Percentiles rank a stretch among this genome's conserved stretches.
phyloP scores from a whole-genome alignment of 148 eudicot species.

The Talinum fruticosum region DNA sequence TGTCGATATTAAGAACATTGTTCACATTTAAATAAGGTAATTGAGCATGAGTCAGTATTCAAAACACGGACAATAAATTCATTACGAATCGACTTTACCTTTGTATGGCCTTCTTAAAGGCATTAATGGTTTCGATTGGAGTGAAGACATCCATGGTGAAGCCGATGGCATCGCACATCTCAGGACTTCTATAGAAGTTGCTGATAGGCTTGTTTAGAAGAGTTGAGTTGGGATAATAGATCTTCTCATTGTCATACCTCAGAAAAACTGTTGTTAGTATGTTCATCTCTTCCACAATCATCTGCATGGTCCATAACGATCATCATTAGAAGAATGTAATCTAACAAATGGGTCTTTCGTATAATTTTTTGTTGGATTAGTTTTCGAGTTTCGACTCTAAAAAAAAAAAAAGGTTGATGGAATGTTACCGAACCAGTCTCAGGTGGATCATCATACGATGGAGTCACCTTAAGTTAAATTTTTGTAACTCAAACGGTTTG shows the following conservation, averaged over 20 bases:
- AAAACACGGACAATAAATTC: background rate
- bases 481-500: no score
- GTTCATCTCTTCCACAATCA: slow-evolving; percentile 79
- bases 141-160: slow-evolving; percentile 55
- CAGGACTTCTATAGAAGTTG: slow-evolving; percentile 71
- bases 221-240: slow-evolving; percentile 62
- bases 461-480: no score
- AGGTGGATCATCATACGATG: no score
- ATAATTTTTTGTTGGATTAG: no score
- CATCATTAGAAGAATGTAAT: no score
- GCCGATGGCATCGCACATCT: slow-evolving; percentile 51
- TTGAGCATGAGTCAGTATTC: background rate
- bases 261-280: slow-evolving; percentile 62
- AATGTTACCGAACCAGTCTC: no score
- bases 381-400: no score
- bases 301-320: slow-evolving; percentile 26
- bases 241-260: slow-evolving; percentile 69
- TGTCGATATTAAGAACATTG: no score
- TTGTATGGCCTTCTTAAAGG: slow-evolving; percentile 61
- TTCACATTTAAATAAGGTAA: background rate
- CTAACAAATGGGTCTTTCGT: no score
- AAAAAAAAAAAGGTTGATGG: no score
- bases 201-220: slow-evolving; percentile 65
- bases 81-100: slow-evolving; percentile 27
- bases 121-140: slow-evolving; percentile 43